A percentile compares a stretch with the other conserved stretches of the same genome.
Conservation (phyloP, 2,329 filamentous ascomycete species). For the Sarocladiaceae sp. region DNA sequence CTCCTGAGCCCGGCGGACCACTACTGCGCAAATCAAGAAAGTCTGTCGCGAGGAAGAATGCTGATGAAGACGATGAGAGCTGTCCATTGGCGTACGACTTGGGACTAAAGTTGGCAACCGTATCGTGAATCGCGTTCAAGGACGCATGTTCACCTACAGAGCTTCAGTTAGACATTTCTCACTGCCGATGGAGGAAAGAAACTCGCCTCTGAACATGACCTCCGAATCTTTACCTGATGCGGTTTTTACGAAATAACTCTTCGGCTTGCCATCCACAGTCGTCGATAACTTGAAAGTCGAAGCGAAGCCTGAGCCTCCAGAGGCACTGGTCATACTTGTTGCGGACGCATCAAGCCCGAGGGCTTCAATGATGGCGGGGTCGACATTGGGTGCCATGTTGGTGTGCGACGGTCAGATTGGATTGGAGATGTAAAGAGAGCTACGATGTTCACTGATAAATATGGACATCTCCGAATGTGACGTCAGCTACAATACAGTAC, state of each 20-base stretch:
- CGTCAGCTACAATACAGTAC: too few relatives aligned
- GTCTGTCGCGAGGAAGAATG: conserved; percentile 66
- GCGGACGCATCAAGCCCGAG: conserved; percentile 52
- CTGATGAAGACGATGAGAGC: conserved; percentile 43
- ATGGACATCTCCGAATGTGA: too few relatives aligned
- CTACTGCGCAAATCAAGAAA: conserved; percentile 64
- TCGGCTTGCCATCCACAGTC: conserved; percentile 43
- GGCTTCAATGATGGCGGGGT: conserved; percentile 58
- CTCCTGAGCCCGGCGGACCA: conserved; percentile 38
- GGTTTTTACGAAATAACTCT: conserved; percentile 69
- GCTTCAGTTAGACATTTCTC: neutral
- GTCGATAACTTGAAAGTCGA: conserved; percentile 58
- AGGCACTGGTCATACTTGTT: conserved; percentile 52
- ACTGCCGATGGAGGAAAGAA: neutral
- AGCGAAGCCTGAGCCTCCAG: conserved; percentile 63
- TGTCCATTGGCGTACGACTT: conserved; percentile 68
- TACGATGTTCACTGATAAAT: too few relatives aligned
- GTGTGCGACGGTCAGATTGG: neutral
- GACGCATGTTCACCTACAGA: conserved; percentile 73
- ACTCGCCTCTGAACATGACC: conserved; percentile 64
- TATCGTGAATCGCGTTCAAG: conserved; percentile 72
- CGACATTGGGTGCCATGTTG: conserved; percentile 45
- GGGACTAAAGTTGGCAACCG: conserved; percentile 73
- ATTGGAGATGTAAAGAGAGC: neutral
- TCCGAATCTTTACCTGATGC: conserved; percentile 55